Evolutionary conservation across 148 eudicot genomes (phyloP).

Genomic region (Limonium bicolor): DNA sequence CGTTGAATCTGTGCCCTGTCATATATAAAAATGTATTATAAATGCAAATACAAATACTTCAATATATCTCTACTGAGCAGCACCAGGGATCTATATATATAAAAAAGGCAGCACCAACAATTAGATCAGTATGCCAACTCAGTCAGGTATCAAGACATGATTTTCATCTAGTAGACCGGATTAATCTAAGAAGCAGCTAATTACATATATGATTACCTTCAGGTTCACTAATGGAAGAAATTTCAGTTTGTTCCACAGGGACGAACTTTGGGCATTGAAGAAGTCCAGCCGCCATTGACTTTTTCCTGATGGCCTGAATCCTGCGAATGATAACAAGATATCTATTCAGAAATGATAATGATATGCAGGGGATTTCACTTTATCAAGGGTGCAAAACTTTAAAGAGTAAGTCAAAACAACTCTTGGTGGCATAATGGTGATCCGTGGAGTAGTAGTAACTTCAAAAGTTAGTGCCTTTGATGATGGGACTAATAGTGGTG

Average conservation of each 20-base stretch:
- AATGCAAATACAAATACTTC: not conserved
- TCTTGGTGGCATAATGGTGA: no score
- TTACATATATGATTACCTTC: conserved; percentile 25
- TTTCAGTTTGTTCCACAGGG: conserved; percentile 53
- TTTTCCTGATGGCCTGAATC: conserved; percentile 19
- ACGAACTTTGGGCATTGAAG: conserved; percentile 43
- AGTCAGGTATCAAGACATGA: no score
- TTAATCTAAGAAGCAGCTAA: conserved; percentile 6
- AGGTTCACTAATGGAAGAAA: conserved; percentile 30
- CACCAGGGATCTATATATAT: no score
- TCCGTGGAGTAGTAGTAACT: no score
- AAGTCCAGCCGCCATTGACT: conserved; percentile 27
- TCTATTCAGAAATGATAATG: no score
- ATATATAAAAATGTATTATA: not conserved
- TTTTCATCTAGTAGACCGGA: conserved; percentile 18
- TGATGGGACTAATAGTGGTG: no score
- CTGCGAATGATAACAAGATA: conserved; percentile 18
- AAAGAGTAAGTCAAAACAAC: no score
- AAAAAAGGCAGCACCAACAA: no score
- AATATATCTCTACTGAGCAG: not conserved
- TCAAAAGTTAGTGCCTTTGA: no score
- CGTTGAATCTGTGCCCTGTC: conserved; percentile 64
- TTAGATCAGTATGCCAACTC: no score
- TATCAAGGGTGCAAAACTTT: no score
- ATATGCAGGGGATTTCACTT: no score